Evolutionary conservation across 2,329 filamentous ascomycete genomes (phyloP).

Genomic region (Monilinia aucupariae): DNA sequence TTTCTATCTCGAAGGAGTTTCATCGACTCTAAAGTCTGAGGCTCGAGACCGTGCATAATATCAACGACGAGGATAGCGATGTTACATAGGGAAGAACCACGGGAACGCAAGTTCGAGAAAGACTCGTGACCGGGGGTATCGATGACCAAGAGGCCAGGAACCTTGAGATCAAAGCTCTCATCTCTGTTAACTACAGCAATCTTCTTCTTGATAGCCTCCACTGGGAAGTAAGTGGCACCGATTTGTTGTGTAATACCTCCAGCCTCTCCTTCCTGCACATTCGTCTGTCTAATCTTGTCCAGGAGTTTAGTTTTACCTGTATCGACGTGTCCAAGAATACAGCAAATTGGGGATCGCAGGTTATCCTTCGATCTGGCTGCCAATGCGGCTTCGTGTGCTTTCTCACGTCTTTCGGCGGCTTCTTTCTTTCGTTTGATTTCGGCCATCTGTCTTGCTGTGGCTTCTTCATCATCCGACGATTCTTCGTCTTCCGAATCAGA

Average conservation of each 20-base stretch:
- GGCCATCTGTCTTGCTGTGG: conserved; percentile 66
- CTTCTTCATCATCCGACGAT: conserved; percentile 59
- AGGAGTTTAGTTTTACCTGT: conserved; percentile 99
- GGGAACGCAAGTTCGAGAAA: conserved; percentile 94
- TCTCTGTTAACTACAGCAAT: conserved; percentile 90
- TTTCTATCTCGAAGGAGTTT: conserved; percentile 84
- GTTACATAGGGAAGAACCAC: conserved; percentile 97
- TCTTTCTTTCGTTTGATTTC: conserved; percentile 78
- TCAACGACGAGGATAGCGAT: conserved; percentile 98
- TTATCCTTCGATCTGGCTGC: conserved; percentile 90
- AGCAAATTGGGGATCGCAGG: conserved; percentile 95
- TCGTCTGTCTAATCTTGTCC: conserved; percentile 97
- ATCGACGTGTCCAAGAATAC: conserved; percentile 99
- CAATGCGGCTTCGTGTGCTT: conserved; percentile 84
- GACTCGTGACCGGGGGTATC: conserved; percentile 99
- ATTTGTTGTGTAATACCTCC: conserved; percentile 99
- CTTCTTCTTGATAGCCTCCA: conserved; percentile 88
- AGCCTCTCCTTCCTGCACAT: conserved; percentile 97
- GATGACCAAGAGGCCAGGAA: conserved; percentile 92
- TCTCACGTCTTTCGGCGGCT: conserved; percentile 80
- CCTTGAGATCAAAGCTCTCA: conserved; percentile 88
- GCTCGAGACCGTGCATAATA: conserved; percentile 99
- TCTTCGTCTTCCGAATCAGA: conserved; percentile 49
- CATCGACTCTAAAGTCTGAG: conserved; percentile 97
- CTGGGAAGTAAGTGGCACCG: conserved; percentile 97